A percentile compares a stretch with the other conserved stretches of the same genome.
Conservation (phyloP, 371 early-diverging fungal species). For the Choanephora cucurbitarum region DNA sequence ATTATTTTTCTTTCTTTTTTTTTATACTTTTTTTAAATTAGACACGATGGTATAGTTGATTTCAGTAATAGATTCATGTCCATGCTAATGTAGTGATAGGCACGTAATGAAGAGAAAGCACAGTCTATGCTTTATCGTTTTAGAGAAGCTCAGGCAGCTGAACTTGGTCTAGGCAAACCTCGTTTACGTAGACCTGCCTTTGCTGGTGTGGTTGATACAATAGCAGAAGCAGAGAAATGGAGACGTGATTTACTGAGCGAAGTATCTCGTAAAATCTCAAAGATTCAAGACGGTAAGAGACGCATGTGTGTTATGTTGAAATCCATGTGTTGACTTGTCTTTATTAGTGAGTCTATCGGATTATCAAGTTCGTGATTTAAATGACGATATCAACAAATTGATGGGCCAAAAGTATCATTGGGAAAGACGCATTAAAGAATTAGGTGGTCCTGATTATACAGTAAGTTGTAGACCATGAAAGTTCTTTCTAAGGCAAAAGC, state of each 20-base stretch:
- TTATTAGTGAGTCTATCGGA: conserved; percentile 79
- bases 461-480: conserved; percentile 43
- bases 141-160: conserved; percentile 89
- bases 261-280: conserved; percentile 83
- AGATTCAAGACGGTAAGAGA: conserved; percentile 92
- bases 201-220: conserved; percentile 66
- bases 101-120: conserved; percentile 97
- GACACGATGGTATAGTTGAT: too few species aligned
- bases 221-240: conserved; percentile 89
- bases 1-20: background rate
- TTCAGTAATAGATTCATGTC: too few species aligned
- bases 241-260: conserved; percentile 86
- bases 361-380: conserved; percentile 90
- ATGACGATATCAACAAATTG: conserved; percentile 94
- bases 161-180: conserved; percentile 70
- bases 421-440: conserved; percentile 89
- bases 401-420: conserved; percentile 90
- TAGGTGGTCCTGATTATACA: conserved; percentile 94
- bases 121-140: conserved; percentile 98
- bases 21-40: background rate
- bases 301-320: too few species aligned
- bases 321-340: too few species aligned
- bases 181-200: conserved; percentile 77
- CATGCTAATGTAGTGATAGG: too few species aligned
- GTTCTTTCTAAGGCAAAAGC: conserved; percentile 7